These are phyloP conservation scores for Drechslera avenae DNA, from an alignment of 2,329 filamentous ascomycete genomes.

Conservation along the genomic window DNA sequence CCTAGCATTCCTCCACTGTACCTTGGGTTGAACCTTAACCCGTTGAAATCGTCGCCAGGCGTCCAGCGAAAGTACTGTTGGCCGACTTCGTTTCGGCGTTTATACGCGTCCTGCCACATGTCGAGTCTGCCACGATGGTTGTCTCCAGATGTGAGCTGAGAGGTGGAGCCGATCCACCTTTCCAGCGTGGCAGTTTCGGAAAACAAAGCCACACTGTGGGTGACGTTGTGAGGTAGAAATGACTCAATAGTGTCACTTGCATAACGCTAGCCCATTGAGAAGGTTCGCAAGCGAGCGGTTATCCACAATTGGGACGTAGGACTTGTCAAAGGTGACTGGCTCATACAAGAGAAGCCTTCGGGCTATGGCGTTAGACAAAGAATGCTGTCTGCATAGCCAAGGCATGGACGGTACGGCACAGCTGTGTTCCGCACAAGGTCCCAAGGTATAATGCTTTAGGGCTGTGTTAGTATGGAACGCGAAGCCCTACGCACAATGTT, in stretches of 20 bases:
- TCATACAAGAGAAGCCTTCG: neutral
- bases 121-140: slow-evolving; percentile 5
- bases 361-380: neutral
- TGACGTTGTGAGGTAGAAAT: slow-evolving; percentile 1
- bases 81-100: neutral
- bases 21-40: neutral
- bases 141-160: slow-evolving; percentile 10
- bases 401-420: slow-evolving; percentile 1
- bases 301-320: neutral
- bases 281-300: slow-evolving; percentile 4
- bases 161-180: slow-evolving; percentile 4
- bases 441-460: neutral
- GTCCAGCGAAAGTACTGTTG: neutral
- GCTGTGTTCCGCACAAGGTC: slow-evolving; percentile 1
- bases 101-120: slow-evolving; percentile 6
- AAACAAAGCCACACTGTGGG: slow-evolving; percentile 4
- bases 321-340: neutral
- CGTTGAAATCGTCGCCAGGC: neutral
- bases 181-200: neutral
- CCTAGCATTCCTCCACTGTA: neutral
- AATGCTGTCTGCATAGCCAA: neutral
- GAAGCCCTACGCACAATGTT: neutral
- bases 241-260: slow-evolving; percentile 7
- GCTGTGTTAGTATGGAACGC: neutral
- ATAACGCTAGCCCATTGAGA: slow-evolving; percentile 6